Percentiles rank a stretch among this genome's conserved stretches.
These are phyloP conservation scores for Trichoderma guizhouense DNA, from an alignment of 2,329 filamentous ascomycete genomes.

Conservation along the genomic window DNA sequence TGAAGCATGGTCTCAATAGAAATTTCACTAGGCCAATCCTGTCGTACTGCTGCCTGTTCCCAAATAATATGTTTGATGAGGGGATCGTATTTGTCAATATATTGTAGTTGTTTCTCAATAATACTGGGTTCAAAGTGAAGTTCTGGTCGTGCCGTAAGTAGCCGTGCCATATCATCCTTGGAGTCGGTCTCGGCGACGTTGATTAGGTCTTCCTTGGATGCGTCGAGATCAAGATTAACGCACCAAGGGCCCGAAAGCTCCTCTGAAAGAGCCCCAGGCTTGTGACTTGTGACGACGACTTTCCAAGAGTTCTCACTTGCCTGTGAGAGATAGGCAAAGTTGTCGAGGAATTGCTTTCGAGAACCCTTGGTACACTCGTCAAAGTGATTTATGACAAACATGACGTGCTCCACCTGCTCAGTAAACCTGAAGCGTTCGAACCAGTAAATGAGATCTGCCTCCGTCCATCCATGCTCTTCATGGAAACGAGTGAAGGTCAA, in stretches of 20 bases:
- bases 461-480: slow-evolving; percentile 20
- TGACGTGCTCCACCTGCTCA: slow-evolving; percentile 15
- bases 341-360: slow-evolving; percentile 18
- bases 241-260: slow-evolving; percentile 15
- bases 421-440: slow-evolving; percentile 19
- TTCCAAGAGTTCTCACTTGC: slow-evolving; percentile 18
- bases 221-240: slow-evolving; percentile 11
- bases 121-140: background rate
- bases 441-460: slow-evolving; percentile 17
- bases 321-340: slow-evolving; percentile 13
- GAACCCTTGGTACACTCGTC: slow-evolving; percentile 20
- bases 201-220: background rate
- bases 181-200: background rate
- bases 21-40: slow-evolving; percentile 11
- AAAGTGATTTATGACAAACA: slow-evolving; percentile 20
- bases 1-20: slow-evolving; percentile 8
- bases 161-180: slow-evolving; percentile 3
- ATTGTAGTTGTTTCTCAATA: slow-evolving; percentile 23
- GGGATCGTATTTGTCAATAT: slow-evolving; percentile 18
- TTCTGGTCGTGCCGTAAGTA: slow-evolving; percentile 18
- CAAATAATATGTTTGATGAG: slow-evolving; percentile 5
- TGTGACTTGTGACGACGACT: slow-evolving; percentile 18
- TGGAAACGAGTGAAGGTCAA: slow-evolving; percentile 7
- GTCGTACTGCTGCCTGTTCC: slow-evolving; percentile 13
- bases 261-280: slow-evolving; percentile 12